Base-by-base conservation (phyloP, 768 basidiomycete genomes). In the Pisolithus microcarpus region DNA sequence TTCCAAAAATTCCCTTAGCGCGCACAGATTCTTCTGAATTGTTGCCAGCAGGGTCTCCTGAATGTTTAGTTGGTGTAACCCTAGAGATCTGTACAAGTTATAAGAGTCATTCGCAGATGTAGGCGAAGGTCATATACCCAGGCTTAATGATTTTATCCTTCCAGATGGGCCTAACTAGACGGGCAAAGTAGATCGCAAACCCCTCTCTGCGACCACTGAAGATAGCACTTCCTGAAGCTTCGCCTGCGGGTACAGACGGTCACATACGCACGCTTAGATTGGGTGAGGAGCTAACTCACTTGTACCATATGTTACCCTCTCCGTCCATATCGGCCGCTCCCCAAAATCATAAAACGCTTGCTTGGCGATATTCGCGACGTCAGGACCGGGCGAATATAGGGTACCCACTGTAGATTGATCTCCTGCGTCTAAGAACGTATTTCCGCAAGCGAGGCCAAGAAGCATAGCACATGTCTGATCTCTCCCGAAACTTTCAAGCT, bases 391-490 rank as follows among this genome's bases (percentile, higher is more conserved):
- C 40, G 71, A 75, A 34, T 70, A 74, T 48, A 86, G 71, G 3
- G 68, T 74, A 19, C 78, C 71, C 11, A 67, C 49, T 10, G 69
- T 63, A 21, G 75, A 66, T 46, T 73, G 73, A 44, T 80, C 79
- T n/a, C 70, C 69, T 26, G 72, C 66, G 52, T 87, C 83, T 49
- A 92, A 67, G 67, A 85, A 91, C 1, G 84, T 84, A 65, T 92
- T 93, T 34, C 87, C 88, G 52, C 86, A 79, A 0, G 91, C 89
- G 50, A 97, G 76, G 10, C 84, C 87, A 13, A 95, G 76, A 16
- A 91, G 79, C 88, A 96, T 94, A 5, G 90, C 85, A 59, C 91
- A 94, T 3, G 90, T 87, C 61, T 95, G 89, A 64, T 93, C 89
- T 48, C 91, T 80, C 43, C 93, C 92, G 65, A 88, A 96, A 62